Conservation (phyloP, 352 stramenopile species). For the Globisporangium spiculum region DNA sequence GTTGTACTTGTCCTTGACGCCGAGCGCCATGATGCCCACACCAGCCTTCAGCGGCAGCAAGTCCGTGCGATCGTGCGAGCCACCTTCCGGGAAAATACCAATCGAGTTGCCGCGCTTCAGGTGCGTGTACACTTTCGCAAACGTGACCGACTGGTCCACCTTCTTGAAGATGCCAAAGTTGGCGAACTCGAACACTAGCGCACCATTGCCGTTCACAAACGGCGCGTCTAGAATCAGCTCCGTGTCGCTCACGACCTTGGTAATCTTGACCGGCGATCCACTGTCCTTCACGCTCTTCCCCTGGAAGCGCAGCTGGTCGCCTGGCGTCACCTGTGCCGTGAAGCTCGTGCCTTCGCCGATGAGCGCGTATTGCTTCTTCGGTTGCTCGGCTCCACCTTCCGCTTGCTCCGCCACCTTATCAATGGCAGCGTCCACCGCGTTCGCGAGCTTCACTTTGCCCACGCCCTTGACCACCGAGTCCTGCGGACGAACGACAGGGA, state of each 20-base stretch:
- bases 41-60: slow-evolving; percentile 97
- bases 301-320: slow-evolving; percentile 79
- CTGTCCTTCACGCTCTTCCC: slow-evolving; percentile 80
- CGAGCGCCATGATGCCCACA: slow-evolving; percentile 97
- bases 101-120: slow-evolving; percentile 90
- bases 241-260: slow-evolving; percentile 83
- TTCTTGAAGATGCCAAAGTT: slow-evolving; percentile 90
- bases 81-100: slow-evolving; percentile 98
- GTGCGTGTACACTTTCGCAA: slow-evolving; percentile 90
- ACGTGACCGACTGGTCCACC: slow-evolving; percentile 91
- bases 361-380: slow-evolving; percentile 42
- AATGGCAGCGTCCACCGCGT: slow-evolving; percentile 25
- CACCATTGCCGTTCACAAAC: slow-evolving; percentile 33
- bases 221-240: slow-evolving; percentile 64
- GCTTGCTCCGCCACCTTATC: slow-evolving; percentile 23
- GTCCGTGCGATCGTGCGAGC: slow-evolving; percentile 97
- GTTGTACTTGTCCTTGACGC: slow-evolving; percentile 95
- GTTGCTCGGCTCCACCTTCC: slow-evolving; percentile 8
- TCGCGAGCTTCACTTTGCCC: slow-evolving; percentile 61
- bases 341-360: slow-evolving; percentile 71
- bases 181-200: slow-evolving; percentile 35
- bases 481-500: slow-evolving; percentile 96
- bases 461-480: slow-evolving; percentile 79
- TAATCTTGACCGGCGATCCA: slow-evolving; percentile 79
- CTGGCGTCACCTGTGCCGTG: slow-evolving; percentile 64